Base-by-base conservation (phyloP, 2,329 filamentous ascomycete genomes). In the Aureobasidium namibiae region DNA sequence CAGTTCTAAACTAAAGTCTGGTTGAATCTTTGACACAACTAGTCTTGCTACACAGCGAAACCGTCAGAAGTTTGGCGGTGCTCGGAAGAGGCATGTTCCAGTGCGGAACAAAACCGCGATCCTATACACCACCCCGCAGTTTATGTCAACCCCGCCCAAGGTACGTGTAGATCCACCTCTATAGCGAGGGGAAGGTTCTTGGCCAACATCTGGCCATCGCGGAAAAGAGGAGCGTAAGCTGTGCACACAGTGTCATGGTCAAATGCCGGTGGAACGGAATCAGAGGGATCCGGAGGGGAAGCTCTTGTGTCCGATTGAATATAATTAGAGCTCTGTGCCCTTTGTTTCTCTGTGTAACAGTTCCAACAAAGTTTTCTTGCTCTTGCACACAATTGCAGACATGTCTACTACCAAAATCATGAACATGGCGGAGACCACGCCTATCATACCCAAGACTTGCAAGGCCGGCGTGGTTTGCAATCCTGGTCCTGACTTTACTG, bases 401-500 rank as follows among this genome's bases (percentile, higher is more conserved):
- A 58, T 58, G 42, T 58, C 54, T 24, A 34, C 42, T 26, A 58
- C 44, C 2, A 23, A 58, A 44, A 58, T 44, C 1, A n/a, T 48
- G 16, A 42, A 21, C 7, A 8, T 46, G 31, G 33, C 26, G 16
- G 54, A 49, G 34, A 58, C 54, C 3, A 41, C 42, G 1, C 44
- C 54, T 1, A 58, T 49, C n/a, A 49, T 81, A 36, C 79, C 78
- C 2, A 75, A 76, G 42, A 71, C 75, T 60, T 78, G 79, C 66
- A 78, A 79, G 59, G 79, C 77, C 2, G 79, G 76, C 7, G 77
- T 80, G 1, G 75, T 79, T 1, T 70, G 78, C 31, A 78, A 81
- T 61, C 73, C 78, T 64, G 79, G 79, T 1, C 77, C 78, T 0
- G 67, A 79, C 59, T 81, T 80, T 62, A 67, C 65, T 6, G 68